Base-by-base conservation (phyloP, 2,329 filamentous ascomycete species). In the Claviceps sorghi region DNA sequence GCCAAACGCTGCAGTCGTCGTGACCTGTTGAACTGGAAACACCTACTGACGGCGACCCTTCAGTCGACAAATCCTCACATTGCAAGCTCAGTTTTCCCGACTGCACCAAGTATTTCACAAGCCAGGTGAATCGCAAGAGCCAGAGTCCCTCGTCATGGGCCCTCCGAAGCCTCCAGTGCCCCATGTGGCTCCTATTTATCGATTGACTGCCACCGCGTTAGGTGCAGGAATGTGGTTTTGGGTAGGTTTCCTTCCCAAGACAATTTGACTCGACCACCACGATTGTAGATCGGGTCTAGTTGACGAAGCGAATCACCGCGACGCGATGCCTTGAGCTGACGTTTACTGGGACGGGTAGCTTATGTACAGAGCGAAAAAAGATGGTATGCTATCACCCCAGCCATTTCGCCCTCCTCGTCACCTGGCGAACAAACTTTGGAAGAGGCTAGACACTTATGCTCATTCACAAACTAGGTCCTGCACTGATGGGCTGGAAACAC, bases 191-290 rank as follows among this genome's bases (percentile, higher is more conserved):
- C 68, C 69, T 49, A 65, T 95, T 59, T 95, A 97, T 75, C 82
- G 88, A 66, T 85, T 91, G 69, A 79, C 83, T 54, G 91, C 87
- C 47, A 96, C 88, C 45, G 87, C 84, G 56, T 77, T 98, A 57
- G 87, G 89, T 60, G 93, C 93, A 52, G 87, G 86, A 72, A 98
- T 97, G 93, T 98, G 93, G 93, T 97, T 98, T 73, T 98, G 93
- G 70, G 90, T 97, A 80, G 65, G 85, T 75, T 52, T 7, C 19
- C 51, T 17, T 51, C 36, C 15, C 36, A 17, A 34, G 9, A 32
- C 17, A 32, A 21, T 19, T 43, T 19, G 8, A 26, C 13, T 15
- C 3, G 11, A 38, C 15, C 36, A 17, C 19, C 30, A 26, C 29
- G 34, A 29, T 34, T 22, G n/a, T 8, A 43, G 11, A 50, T 42